phyloP scores from a whole-genome alignment of 2,329 filamentous ascomycete genomes.

The Penicillium sp. region DNA sequence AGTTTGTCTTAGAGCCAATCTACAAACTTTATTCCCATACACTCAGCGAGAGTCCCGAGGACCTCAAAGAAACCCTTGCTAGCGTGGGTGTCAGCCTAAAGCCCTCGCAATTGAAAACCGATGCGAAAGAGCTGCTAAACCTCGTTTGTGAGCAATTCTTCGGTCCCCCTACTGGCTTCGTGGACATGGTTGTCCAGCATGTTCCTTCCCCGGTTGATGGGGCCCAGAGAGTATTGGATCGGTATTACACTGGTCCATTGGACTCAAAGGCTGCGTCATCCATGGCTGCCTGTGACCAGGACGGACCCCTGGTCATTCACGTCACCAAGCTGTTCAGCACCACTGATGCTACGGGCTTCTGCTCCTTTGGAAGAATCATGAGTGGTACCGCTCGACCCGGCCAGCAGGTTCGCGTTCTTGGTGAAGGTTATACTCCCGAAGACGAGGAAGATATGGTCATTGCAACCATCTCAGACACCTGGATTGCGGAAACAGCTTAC shows the following conservation, averaged over 20 bases:
- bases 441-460: constrained; percentile 96
- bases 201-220: constrained; percentile 82
- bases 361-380: constrained; percentile 86
- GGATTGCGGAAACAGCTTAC: constrained; percentile 89
- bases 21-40: constrained; percentile 98
- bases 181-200: constrained; percentile 91
- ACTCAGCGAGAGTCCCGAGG: constrained; percentile 83
- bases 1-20: constrained; percentile 93
- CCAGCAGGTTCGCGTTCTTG: constrained; percentile 82
- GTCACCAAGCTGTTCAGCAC: constrained; percentile 92
- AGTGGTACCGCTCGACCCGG: constrained; percentile 85
- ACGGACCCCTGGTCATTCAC: constrained; percentile 88
- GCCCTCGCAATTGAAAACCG: constrained; percentile 85
- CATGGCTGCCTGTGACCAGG: constrained; percentile 80
- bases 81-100: constrained; percentile 83
- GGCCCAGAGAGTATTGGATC: constrained; percentile 72
- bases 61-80: constrained; percentile 75
- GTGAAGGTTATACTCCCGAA: constrained; percentile 92
- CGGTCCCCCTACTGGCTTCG: constrained; percentile 81
- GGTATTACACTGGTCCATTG: constrained; percentile 87
- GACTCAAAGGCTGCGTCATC: constrained; percentile 77
- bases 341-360: constrained; percentile 83
- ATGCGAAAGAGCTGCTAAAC: constrained; percentile 84
- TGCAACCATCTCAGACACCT: constrained; percentile 80
- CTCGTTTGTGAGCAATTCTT: constrained; percentile 95